Evolutionary conservation across 352 stramenopile species (phyloP), one percentile per base, ranked within the genome.

Genomic region (Phytophthora syringae): DNA sequence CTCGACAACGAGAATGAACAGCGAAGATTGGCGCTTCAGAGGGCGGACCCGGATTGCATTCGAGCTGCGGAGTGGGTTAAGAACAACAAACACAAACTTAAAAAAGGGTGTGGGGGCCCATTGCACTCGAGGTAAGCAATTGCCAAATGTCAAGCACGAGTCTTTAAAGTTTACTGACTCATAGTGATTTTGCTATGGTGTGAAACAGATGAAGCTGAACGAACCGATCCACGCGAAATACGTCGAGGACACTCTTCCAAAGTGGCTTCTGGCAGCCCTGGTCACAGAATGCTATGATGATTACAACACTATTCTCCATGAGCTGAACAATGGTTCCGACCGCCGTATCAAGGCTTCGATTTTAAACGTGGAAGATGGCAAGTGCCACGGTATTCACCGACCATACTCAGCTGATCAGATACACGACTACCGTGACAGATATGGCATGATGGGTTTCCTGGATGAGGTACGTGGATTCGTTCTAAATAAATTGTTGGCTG

Each of bases 211-310:
- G 71, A 85, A 93, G 62, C 76, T 96, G 3, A 88, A 88, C 45
- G 83, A 94, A 48, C 64, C 76, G 7, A 82, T 90, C 1, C 82
- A 95, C 40, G 87, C 88, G 0, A 92, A 95, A 43, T 96, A 92
- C 44, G 69, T 96, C 4, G 88, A 96, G 70, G 84, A 93, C 45
- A 93, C 81, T 9, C 64, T 96, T 7, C 86, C 88, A 6, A 94
- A 90, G 34, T 95, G 79, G 77, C 70, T 95, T 20, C 76, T 94
- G 58, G 78, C 74, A 18, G 80, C 83, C 4, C 68, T 96, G 18
- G 80, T 96, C 12, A 80, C 77, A 1, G 88, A 96, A 67, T 92
- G 85, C 48, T 79, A 88, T 25, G 82, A 91, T 13, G 88, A 96
- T 52, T 95, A 94, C 62, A 76, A 94, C 56, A 88, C 76, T 3